These are phyloP conservation scores for Alternaria sp. DNA, from an alignment of 2,329 filamentous ascomycete genomes.

Conservation along the genomic window DNA sequence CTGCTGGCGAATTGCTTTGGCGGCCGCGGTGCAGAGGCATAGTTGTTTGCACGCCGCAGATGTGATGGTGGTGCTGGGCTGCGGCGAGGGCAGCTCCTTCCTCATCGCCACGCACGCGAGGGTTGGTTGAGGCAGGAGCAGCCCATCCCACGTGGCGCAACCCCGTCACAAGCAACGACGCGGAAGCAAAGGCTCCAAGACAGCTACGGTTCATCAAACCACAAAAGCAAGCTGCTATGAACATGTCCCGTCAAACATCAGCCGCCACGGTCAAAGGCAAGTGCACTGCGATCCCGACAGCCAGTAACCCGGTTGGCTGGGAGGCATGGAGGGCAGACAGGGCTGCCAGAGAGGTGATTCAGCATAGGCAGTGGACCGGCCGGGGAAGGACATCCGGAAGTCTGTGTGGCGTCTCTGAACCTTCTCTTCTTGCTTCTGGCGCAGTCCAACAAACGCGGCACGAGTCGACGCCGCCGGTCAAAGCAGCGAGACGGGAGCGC, in stretches of 20 bases:
- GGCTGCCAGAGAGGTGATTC: conserved; percentile 22
- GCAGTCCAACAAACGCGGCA: conserved; percentile 26
- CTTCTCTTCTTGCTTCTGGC: conserved; percentile 39
- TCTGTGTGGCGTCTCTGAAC: conserved; percentile 25
- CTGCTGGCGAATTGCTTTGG: background rate
- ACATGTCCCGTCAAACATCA: conserved; percentile 5
- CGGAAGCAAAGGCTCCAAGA: background rate
- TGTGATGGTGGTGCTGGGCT: conserved; percentile 1
- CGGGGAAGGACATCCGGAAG: conserved; percentile 42
- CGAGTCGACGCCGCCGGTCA: conserved; percentile 21
- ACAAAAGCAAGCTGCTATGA: conserved; percentile 16
- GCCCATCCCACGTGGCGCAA: conserved; percentile 9
- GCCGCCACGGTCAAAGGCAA: background rate
- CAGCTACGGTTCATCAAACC: background rate
- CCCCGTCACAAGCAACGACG: conserved; percentile 6
- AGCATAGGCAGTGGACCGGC: conserved; percentile 30
- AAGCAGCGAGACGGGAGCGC: conserved; percentile 19
- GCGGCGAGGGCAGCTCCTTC: background rate
- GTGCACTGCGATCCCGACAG: conserved; percentile 33
- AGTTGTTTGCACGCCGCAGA: background rate
- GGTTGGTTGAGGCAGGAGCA: conserved; percentile 8
- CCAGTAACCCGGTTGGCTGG: conserved; percentile 38
- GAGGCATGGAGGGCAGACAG: conserved; percentile 14
- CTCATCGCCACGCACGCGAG: background rate
- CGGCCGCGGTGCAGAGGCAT: background rate